Evolutionary conservation across 192 early-diverging fungal genomes (phyloP), one percentile per base, ranked within the genome.

Genomic region (Pilaira anomala): DNA sequence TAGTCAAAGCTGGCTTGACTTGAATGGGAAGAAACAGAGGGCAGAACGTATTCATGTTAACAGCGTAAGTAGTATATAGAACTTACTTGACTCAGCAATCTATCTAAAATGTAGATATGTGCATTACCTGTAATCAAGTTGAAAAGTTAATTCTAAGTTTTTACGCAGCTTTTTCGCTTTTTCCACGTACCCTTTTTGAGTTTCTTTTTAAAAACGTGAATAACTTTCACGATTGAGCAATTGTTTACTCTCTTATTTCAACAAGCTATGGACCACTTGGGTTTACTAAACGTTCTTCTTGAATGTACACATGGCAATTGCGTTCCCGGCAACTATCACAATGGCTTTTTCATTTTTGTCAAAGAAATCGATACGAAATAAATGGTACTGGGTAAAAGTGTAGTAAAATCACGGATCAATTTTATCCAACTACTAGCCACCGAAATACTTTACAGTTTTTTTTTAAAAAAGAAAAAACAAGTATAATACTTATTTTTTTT

Each of bases 71-170:
- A 24, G 39, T 57, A 57, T n/a, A 36, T 40, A 56, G 2, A 57
- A 40, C 24, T 57, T 57, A 41, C 54, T 57, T 21, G 54, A 57
- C 18, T 57, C 36, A 57, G 36, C 9, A 8, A 25, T 57, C 21
- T 1, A 13, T 40, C 18, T 18, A 56, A 56, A 39, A 33, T 56
- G 54, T 21, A 56, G 9, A 56, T 56, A 18, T n/a, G 30, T 33
- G 39, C n/a, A n/a, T n/a, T 56, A 56, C 39, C 19, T 56, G 54
- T 56, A 56, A 56, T 56, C 33, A 56, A 18, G 54, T 57, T 57
- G 54, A 57, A 53, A 57, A 57, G 54, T 57, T 57, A 57, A 42
- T 57, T 57, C 54, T 57, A 57, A 40, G 54, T 41, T 57, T 57
- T 57, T 42, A 57, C 54, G 36, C 54, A 42, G 54, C 21, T 57